Percentiles rank a stretch among this genome's conserved stretches.
These are phyloP conservation scores for Epichloe uncinata DNA, from an alignment of 2,329 filamentous ascomycete genomes.

Conservation along the genomic window DNA sequence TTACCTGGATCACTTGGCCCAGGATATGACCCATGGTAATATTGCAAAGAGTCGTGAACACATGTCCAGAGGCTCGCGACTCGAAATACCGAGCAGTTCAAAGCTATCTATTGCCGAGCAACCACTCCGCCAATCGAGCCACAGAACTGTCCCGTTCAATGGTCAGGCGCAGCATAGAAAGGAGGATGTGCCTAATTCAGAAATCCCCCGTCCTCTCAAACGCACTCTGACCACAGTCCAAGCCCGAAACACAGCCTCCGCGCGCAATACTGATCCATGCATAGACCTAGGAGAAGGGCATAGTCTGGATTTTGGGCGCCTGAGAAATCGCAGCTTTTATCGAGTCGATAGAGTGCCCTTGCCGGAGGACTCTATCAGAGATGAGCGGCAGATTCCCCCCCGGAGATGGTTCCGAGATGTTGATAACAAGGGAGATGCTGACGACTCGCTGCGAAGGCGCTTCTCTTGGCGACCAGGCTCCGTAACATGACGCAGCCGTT, in stretches of 20 bases:
- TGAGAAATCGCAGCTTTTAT: not conserved
- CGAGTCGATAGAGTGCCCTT: not conserved
- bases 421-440: not conserved
- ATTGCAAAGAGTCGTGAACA: not conserved
- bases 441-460: not conserved
- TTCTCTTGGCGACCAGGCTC: not conserved
- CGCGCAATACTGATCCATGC: not conserved
- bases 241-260: not conserved
- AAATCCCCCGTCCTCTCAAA: not conserved
- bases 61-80: not conserved
- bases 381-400: not conserved
- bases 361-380: not conserved
- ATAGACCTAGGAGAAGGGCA: not conserved
- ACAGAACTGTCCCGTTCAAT: not conserved
- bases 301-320: not conserved
- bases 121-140: not conserved
- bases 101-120: not conserved
- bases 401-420: not conserved
- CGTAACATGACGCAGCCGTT: not conserved
- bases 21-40: not conserved
- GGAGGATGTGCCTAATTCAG: not conserved
- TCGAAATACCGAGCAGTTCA: not conserved
- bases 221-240: not conserved
- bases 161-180: not conserved
- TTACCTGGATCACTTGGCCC: not conserved